A percentile compares a stretch with the other conserved stretches of the same genome.
phyloP scores from a whole-genome alignment of 805 yeast species.

The Ogataea ramenticola region DNA sequence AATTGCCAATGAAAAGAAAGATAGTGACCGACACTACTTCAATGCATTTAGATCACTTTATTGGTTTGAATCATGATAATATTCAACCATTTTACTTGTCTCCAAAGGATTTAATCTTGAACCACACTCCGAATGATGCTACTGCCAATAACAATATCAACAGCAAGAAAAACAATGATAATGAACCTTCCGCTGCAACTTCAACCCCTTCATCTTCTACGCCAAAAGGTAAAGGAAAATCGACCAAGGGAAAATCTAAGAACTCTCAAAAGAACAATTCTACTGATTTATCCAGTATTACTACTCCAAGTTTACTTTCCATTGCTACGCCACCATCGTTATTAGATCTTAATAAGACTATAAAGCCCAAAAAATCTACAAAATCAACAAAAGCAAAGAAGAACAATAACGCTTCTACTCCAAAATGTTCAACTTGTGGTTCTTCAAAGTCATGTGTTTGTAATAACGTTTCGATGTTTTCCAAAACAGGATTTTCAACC shows the following conservation, averaged over 20 bases:
- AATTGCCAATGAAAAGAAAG: background rate
- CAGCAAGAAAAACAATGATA: too few relatives aligned
- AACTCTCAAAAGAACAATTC: background rate
- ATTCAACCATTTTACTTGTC: constrained; percentile 9
- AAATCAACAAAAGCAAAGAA: background rate
- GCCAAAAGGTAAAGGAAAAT: background rate
- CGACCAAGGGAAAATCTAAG: background rate
- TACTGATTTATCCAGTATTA: background rate
- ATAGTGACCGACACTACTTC: too few relatives aligned
- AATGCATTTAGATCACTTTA: background rate
- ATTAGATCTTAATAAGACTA: background rate
- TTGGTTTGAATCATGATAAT: background rate
- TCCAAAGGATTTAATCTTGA: constrained; percentile 19
- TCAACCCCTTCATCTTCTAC: background rate
- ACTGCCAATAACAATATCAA: background rate
- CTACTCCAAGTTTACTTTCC: background rate
- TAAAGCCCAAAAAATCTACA: background rate
- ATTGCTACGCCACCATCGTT: background rate
- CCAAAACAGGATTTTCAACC: background rate
- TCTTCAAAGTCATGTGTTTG: background rate
- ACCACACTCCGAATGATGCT: too few relatives aligned
- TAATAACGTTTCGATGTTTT: background rate
- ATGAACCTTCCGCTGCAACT: too few relatives aligned
- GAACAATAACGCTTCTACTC: background rate
- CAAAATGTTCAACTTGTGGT: background rate